Base-by-base conservation (phyloP, 2,329 filamentous ascomycete species). In the Aspergillus hiratsukae region DNA sequence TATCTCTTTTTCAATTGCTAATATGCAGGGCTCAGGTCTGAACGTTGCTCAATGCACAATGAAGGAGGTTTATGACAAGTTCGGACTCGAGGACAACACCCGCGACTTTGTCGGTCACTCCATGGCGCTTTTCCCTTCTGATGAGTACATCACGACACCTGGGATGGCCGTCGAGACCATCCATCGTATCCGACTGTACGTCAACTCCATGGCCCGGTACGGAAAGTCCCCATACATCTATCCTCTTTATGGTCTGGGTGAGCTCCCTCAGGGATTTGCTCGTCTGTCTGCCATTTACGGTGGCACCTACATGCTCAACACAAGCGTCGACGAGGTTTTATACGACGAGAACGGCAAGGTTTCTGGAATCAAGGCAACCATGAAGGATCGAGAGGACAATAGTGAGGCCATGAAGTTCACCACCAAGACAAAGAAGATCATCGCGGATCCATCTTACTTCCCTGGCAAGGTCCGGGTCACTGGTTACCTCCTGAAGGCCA, bases 161-260 rank as follows among this genome's bases (percentile, higher is more conserved):
- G 92, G 92, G 63, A 80, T 81, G 70, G 91, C 92, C 48, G 86
- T 88, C 66, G 91, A 96, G 73, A 86, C 90, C 55, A 89, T 99
- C 67, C 86, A 93, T 76, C 91, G 93, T 67, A 97, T 99, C 74
- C 86, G 90, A 64, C 83, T 99, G 49, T 99, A 99, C 77, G 95
- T 93, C 66, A 96, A 96, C 83, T 97, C 92, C 29, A 96, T 99
- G 78, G 91, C 92, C 52, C 87, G 93, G 61, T 97, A 97, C 77
- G 94, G 94, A 77, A 97, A 97, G 79, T 97, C 92, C 11, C 95
- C 94, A 48, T 99, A 97, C 81, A 97, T 99, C 80, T 99, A 99
- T 82, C 95, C 94, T 50, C 87, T 97, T 31, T 99, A 99, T 79
- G 94, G 94, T 60, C 86, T 99, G 51, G 94, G 89, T 73, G 94